These are phyloP conservation scores for grape (Vitis vinifera) DNA, from an alignment of 164 flowering plant genomes.

Conservation along the genomic window ASM3070453v1 NC_081811.1:3378501-3379000, in stretches of 20 bases:
- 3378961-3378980: neutral
- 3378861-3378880: conserved; percentile 79
- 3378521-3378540: neutral
- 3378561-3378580: too few species aligned
- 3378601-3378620: neutral
- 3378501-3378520: neutral
- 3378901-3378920: conserved; percentile 84
- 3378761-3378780: conserved; percentile 87
- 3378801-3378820: conserved; percentile 99
- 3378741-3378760: conserved; percentile 91
- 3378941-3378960: neutral
- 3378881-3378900: conserved; percentile 91
- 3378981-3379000: neutral
- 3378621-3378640: neutral
- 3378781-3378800: conserved; percentile 95
- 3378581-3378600: neutral
- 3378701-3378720: conserved; percentile 39
- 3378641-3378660: too few species aligned
- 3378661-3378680: neutral
- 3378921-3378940: neutral
- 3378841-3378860: conserved; percentile 73
- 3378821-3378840: conserved; percentile 84
- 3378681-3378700: conserved; percentile 28
- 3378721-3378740: conserved; percentile 66
- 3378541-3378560: too few species aligned